These are phyloP conservation scores for Phialophora macrospora DNA, from an alignment of 2,329 filamentous ascomycete species.

Conservation along the genomic window DNA sequence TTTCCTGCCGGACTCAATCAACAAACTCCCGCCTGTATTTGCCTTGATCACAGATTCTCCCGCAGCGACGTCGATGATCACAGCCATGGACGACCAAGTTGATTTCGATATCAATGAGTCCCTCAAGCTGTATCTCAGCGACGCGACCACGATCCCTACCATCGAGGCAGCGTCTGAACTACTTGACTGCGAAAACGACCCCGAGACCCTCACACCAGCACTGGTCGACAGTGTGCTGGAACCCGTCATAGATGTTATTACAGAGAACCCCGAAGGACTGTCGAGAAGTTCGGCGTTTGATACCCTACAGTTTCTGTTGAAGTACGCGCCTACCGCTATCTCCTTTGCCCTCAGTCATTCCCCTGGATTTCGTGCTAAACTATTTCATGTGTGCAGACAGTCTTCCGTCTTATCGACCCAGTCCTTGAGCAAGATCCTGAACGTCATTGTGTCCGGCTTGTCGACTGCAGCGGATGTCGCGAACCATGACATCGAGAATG, in stretches of 20 bases:
- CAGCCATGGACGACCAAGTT: slow-evolving; percentile 65
- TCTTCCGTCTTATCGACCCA: slow-evolving; percentile 77
- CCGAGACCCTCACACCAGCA: slow-evolving; percentile 76
- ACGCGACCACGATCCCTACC: slow-evolving; percentile 80
- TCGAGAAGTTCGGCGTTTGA: slow-evolving; percentile 80
- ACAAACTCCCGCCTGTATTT: slow-evolving; percentile 1
- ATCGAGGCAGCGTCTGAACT: slow-evolving; percentile 83
- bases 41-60: background rate
- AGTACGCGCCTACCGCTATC: slow-evolving; percentile 69
- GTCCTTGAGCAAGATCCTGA: slow-evolving; percentile 88
- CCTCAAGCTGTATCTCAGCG: slow-evolving; percentile 95
- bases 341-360: slow-evolving; percentile 15
- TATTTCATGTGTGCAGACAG: slow-evolving; percentile 73
- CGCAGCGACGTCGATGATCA: background rate
- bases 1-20: slow-evolving; percentile 6
- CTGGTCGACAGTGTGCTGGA: slow-evolving; percentile 86
- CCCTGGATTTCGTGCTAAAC: slow-evolving; percentile 64
- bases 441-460: slow-evolving; percentile 83
- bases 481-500: slow-evolving; percentile 83
- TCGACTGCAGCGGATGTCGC: slow-evolving; percentile 84
- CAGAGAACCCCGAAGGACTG: slow-evolving; percentile 88
- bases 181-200: slow-evolving; percentile 89
- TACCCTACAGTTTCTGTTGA: slow-evolving; percentile 92
- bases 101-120: slow-evolving; percentile 96
- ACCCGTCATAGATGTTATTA: slow-evolving; percentile 88